Base-by-base conservation (phyloP, 176 grass and related monocot genomes). In the Olyra latifolia region DNA sequence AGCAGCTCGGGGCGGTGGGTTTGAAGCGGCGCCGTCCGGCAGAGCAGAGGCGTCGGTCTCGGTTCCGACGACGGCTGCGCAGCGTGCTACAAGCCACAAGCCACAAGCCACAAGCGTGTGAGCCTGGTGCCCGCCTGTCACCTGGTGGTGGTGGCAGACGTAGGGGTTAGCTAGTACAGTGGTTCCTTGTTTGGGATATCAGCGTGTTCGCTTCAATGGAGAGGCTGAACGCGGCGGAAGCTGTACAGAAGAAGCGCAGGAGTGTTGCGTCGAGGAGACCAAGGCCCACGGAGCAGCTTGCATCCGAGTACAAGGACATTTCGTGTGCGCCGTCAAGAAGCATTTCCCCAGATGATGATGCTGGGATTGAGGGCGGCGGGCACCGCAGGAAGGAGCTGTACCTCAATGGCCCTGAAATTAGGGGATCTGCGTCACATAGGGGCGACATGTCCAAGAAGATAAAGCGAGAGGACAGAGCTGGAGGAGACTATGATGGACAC, bases 381-480 rank as follows among this genome's bases (percentile, higher is more conserved):
- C 82, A 91, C 32, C 70, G 69, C 29, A 80, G 84, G 65, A 97
- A 97, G 85, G 94, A 91, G 74, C 35, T 91, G 67, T 91, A 68
- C 70, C 82, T 97, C 12, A 97, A 97, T 45, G 76, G 44, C 29
- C 63, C 71, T 54, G 40, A 80, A 41, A 50, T 35, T 17, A 87
- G 69, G 56, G 67, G 75, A 10, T 92, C 83, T 46, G 6, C 9
- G 8, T 40, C 28, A 1, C 55, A 81, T 30, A 76, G 56, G 71
- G 69, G 50, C 73, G 75, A 73, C 8, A 0, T 59, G 71, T 38
- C 71, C 44, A 85, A 64, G 74, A 94, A 86, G 78, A 67, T 23
- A 29, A 89, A 58, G 72, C 90, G 30, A 63, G 93, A 93, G 7
- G 85, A 84, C 17, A 86, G 75, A 48, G 67, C 29, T 76, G 49